Evolutionary conservation across 257 asterid species (phyloP), one percentile per base, ranked within the genome.

Genomic region (Solanum boliviense): DNA sequence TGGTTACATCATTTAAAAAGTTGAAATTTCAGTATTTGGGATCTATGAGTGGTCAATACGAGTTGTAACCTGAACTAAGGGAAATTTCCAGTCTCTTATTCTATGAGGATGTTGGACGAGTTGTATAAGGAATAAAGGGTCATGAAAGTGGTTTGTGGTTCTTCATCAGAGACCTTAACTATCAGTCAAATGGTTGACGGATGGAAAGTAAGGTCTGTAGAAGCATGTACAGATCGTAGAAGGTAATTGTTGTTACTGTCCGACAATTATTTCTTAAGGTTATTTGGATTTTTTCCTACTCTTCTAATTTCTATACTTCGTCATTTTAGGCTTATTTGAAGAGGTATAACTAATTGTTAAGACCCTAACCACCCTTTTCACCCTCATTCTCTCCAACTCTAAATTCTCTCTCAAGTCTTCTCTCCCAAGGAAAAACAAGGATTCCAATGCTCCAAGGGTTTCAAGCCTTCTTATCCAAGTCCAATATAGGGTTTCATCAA

Each of bases 231-330:
- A 20, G 2, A 20, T 7, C 0, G 11, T 20, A 56, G 9, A 56
- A 20, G 65, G 25, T 20, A 56, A 2, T 7, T 20, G 4, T 20
- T 7, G 25, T 56, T 20, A 6, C 1, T 56, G 2, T 56, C 2
- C 2, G 2, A 56, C 4, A 20, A 0, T 7, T 56, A 7, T 56
- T 56, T 18, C 11, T 20, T 20, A 2, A 0, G 10, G 25, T 18
- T 20, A 56, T 56, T 20, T 20, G 1, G 25, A 0, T 56, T 0
- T 56, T 56, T 20, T 18, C 25, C 65, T 2, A 56, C 65, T 56
- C 2, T 56, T 56, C 0, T 56, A 56, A 2, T 20, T 56, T 18
- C 11, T 18, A 56, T 7, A 56, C 5, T 56, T 16, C 0, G 5
- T 56, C 4, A 56, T 56, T 56, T 18, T 56, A 7, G 65, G n/a